Evolutionary conservation across 2,329 filamentous ascomycete species (phyloP).

Genomic region (Pestalotiopsis sp.): DNA sequence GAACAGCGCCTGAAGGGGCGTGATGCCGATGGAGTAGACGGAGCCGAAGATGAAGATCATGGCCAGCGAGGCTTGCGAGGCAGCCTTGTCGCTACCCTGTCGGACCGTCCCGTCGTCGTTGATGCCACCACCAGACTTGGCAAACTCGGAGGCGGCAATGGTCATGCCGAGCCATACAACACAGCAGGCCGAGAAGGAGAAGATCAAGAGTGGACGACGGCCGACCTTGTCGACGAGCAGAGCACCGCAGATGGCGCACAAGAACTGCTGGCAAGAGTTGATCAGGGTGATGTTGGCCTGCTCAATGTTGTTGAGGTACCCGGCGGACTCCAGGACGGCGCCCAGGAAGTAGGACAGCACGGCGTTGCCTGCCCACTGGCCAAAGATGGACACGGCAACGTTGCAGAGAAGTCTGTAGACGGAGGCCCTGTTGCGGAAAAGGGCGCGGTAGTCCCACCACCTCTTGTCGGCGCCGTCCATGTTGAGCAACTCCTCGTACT

Average conservation of each 20-base stretch:
- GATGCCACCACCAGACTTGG: constrained; percentile 31
- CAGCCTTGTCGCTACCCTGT: constrained; percentile 34
- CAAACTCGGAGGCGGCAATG: constrained; percentile 42
- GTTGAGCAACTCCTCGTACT: constrained; percentile 42
- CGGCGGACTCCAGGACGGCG: constrained; percentile 53
- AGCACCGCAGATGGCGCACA: constrained; percentile 52
- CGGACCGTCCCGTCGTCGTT: constrained; percentile 28
- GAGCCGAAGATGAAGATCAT: constrained; percentile 59
- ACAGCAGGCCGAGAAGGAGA: constrained; percentile 50
- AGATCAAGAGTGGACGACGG: constrained; percentile 54
- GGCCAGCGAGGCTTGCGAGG: constrained; percentile 49
- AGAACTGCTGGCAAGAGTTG: constrained; percentile 52
- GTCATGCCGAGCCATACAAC: constrained; percentile 55
- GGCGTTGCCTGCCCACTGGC: constrained; percentile 44
- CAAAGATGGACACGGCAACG: constrained; percentile 43
- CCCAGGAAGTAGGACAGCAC: constrained; percentile 50
- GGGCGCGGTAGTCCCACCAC: constrained; percentile 48
- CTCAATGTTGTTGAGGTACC: constrained; percentile 40
- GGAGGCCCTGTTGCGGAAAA: constrained; percentile 40
- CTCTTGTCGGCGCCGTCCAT: constrained; percentile 44
- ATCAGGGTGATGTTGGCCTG: constrained; percentile 55
- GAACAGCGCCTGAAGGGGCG: constrained; percentile 42
- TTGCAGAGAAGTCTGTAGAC: constrained; percentile 44
- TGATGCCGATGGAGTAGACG: constrained; percentile 46
- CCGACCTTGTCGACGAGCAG: constrained; percentile 51